Conservation (phyloP, 345 rosid genomes). For the Aethionema arabicum region DNA sequence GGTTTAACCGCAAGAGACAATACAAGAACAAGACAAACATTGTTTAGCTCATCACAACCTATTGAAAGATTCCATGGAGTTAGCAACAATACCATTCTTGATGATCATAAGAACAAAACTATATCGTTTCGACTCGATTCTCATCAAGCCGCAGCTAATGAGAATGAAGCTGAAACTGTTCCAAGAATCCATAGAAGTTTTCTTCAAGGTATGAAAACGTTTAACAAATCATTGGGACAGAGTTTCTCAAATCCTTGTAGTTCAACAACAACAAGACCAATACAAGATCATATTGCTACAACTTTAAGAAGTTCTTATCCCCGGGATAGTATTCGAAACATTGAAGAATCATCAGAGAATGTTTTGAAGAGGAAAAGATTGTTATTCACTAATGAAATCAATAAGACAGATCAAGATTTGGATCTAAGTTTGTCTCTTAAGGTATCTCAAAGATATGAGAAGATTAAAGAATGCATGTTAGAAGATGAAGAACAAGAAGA, state of each 20-base stretch:
- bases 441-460: conserved; percentile 35
- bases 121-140: conserved; percentile 31
- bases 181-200: conserved; percentile 33
- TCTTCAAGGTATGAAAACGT: conserved; percentile 36
- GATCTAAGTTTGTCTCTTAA: conserved; percentile 75
- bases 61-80: conserved; percentile 35
- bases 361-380: conserved; percentile 46
- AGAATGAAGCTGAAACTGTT: conserved; percentile 26
- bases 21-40: conserved; percentile 37
- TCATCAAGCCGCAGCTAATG: conserved; percentile 17
- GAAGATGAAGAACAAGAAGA: conserved; percentile 23
- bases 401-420: conserved; percentile 31
- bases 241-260: conserved; percentile 29
- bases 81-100: conserved; percentile 17
- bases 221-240: conserved; percentile 39
- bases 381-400: conserved; percentile 30
- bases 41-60: conserved; percentile 39
- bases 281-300: conserved; percentile 14
- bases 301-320: conserved; percentile 25
- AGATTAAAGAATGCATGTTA: conserved; percentile 22
- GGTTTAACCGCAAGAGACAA: conserved; percentile 35
- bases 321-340: conserved; percentile 19
- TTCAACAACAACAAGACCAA: conserved; percentile 29
- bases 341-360: conserved; percentile 29
- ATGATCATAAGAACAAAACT: conserved; percentile 33